These are phyloP conservation scores for Bipolaris gigantea DNA, from an alignment of 2,329 filamentous ascomycete genomes.

Conservation along the genomic window DNA sequence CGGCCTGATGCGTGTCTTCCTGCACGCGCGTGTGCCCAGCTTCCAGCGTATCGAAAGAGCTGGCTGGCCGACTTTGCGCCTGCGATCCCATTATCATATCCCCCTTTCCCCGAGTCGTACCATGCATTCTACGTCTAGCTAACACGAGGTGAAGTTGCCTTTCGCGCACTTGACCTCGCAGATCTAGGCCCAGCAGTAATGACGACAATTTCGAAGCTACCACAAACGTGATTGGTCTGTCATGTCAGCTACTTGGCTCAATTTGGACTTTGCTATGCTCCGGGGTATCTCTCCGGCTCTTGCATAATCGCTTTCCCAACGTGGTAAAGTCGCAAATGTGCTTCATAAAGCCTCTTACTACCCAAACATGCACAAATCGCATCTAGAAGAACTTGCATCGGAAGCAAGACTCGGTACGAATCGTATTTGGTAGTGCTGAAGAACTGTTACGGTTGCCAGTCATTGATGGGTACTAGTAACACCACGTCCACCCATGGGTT, in stretches of 20 bases:
- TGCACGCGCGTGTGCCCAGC: neutral
- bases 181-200: neutral
- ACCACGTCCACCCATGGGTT: slow-evolving; percentile 12
- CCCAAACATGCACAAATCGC: neutral
- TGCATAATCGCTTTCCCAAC: neutral
- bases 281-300: neutral
- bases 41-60: neutral
- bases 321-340: neutral
- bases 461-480: slow-evolving; percentile 3
- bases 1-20: neutral
- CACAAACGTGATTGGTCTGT: neutral
- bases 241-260: neutral
- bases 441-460: neutral
- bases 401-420: neutral
- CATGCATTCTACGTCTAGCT: neutral
- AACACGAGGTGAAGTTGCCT: neutral
- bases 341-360: neutral
- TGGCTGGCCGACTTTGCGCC: slow-evolving; percentile 24
- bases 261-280: neutral
- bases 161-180: slow-evolving; percentile 12
- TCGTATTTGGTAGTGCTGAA: neutral
- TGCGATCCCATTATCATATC: slow-evolving; percentile 1
- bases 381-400: neutral
- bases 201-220: neutral
- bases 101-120: slow-evolving; percentile 21